Evolutionary conservation across 164 flowering plant species (phyloP), one percentile per base, ranked within the genome.

Genomic region (Vitis rupestris): DNA sequence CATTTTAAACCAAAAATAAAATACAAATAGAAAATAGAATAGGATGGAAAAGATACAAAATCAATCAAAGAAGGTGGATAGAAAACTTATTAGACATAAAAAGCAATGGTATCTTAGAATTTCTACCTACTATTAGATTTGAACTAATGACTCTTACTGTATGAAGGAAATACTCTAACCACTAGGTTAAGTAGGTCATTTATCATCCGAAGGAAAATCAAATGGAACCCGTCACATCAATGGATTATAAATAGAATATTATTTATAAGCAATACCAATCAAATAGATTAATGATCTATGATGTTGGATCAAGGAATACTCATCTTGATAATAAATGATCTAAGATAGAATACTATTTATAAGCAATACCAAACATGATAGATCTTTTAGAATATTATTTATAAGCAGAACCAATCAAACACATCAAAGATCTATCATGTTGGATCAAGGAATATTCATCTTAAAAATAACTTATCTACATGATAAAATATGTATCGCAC

Each of bases 391-490:
- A 51, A 51, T 51, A 51, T 51, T 51, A 1, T 14, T 51, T 23
- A 10, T 10, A 51, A 51, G 13, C 54, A 51, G 1, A 3, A 51
- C 13, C 10, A 51, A 51, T 51, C 54, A 51, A 51, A 51, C 44
- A 23, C 0, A 31, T 31, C 0, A 4, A 31, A 23, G 44, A 31
- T 4, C 44, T 31, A 31, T 31, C 44, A 31, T 31, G 44, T 31
- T 58, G 61, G 61, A 23, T 58, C 30, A 58, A n/a, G 37, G 61
- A 58, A 58, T 58, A 58, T 17, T 58, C 30, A 58, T 23, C 30
- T 58, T 23, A 11, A 58, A 2, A 58, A 58, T 5, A 58, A 58
- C n/a, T 58, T 58, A 58, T 58, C 61, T 58, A 58, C 61, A 4
- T 23, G 61, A 58, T 23, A 58, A 58, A 58, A 17, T 58, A 58